A percentile compares a stretch with the other conserved stretches of the same genome.
phyloP scores from a whole-genome alignment of 75 land plant species.

The Azolla pinnata region DNA sequence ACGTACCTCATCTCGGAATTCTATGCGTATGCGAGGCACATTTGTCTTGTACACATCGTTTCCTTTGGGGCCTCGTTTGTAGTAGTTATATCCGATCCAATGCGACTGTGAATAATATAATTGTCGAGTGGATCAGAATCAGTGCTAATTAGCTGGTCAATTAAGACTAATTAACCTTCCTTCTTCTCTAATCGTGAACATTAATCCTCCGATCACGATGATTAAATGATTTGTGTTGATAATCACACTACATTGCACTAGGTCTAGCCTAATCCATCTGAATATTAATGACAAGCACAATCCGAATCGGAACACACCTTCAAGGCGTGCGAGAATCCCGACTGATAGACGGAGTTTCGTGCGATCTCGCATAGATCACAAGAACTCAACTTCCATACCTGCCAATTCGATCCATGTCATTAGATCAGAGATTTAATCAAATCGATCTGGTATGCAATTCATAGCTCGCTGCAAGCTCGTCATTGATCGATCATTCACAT shows the following conservation, averaged over 20 bases:
- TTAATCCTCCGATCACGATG: not conserved
- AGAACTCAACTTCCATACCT: slow-evolving; percentile 50
- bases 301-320: slow-evolving; percentile 20
- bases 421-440: too few relatives aligned
- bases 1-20: slow-evolving; percentile 41
- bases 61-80: slow-evolving; percentile 36
- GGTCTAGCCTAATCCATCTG: too few relatives aligned
- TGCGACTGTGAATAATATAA: slow-evolving; percentile 21
- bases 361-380: slow-evolving; percentile 48
- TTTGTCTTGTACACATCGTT: slow-evolving; percentile 44
- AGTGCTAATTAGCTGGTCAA: too few relatives aligned
- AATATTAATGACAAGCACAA: not conserved
- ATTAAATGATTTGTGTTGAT: not conserved
- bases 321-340: slow-evolving; percentile 39
- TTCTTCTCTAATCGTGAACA: not conserved
- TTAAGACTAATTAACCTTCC: not conserved
- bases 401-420: too few relatives aligned
- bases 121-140: too few relatives aligned
- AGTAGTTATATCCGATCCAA: slow-evolving; percentile 37
- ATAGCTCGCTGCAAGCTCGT: too few relatives aligned
- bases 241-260: not conserved
- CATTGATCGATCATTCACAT: too few relatives aligned
- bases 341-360: slow-evolving; percentile 44
- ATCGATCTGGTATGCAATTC: too few relatives aligned
- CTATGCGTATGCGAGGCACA: slow-evolving; percentile 45